A percentile compares a stretch with the other conserved stretches of the same genome.
Conservation (phyloP, 2,329 filamentous ascomycete genomes). For the Rasamsonia emersonii region DNA sequence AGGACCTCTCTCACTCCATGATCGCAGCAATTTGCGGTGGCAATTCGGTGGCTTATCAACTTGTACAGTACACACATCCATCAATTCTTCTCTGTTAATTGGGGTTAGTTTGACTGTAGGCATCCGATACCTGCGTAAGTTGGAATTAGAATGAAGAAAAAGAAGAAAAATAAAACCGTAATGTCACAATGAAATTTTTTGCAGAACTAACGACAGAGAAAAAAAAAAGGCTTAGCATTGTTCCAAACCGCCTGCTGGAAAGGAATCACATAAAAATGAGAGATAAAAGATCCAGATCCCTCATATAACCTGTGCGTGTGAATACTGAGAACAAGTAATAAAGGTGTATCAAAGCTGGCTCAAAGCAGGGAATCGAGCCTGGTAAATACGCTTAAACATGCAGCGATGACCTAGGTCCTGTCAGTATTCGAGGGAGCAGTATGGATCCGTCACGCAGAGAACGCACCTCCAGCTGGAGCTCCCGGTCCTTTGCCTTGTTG, state of each 20-base stretch:
- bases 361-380: conserved; percentile 89
- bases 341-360: conserved; percentile 12
- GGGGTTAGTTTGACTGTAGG: too few relatives aligned
- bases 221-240: conserved; percentile 3
- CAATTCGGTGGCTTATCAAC: too few relatives aligned
- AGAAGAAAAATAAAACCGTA: neutral
- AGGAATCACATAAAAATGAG: neutral
- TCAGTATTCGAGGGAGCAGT: conserved; percentile 7
- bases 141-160: neutral
- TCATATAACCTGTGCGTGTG: conserved; percentile 2
- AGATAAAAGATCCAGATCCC: neutral
- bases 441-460: neutral
- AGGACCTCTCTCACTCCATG: too few relatives aligned
- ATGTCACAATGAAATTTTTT: conserved; percentile 2
- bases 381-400: conserved; percentile 95
- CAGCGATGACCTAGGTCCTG: conserved; percentile 62
- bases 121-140: too few relatives aligned
- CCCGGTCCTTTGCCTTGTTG: conserved; percentile 78
- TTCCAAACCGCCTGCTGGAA: conserved; percentile 9
- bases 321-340: conserved; percentile 9
- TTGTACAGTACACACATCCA: too few relatives aligned
- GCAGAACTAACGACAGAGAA: conserved; percentile 5
- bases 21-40: too few relatives aligned
- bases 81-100: too few relatives aligned
- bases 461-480: conserved; percentile 86